Evolutionary conservation across 345 rosid genomes (phyloP).

Genomic region (Schrenkiella parvula): DNA sequence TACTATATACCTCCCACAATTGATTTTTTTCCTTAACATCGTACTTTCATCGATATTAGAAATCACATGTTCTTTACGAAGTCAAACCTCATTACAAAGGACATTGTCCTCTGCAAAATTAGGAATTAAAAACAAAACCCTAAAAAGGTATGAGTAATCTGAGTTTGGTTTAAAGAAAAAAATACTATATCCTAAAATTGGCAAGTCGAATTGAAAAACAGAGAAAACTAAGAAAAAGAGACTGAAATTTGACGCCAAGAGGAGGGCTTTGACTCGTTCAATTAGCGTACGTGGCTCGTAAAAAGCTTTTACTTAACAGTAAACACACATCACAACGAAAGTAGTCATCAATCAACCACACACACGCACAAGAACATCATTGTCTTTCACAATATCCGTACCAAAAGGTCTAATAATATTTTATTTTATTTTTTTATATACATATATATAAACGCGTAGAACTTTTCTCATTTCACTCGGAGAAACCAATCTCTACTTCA

Average conservation of each 20-base stretch:
- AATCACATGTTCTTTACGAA: not conserved
- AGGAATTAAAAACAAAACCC: not conserved
- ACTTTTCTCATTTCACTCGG: constrained; percentile 65
- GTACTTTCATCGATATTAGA: too few relatives aligned
- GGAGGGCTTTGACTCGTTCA: constrained; percentile 25
- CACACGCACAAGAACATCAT: not conserved
- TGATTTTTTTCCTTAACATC: not conserved
- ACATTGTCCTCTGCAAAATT: not conserved
- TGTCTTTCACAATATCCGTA: constrained; percentile 8
- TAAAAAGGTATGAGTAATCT: not conserved
- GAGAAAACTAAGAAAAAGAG: not conserved
- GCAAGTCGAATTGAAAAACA: not conserved
- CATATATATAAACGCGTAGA: too few relatives aligned
- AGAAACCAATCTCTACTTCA: constrained; percentile 21
- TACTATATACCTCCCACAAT: not conserved
- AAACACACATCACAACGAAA: constrained; percentile 9
- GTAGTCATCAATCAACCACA: not conserved
- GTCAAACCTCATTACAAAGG: not conserved
- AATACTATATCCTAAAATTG: not conserved
- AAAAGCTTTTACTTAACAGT: constrained; percentile 9
- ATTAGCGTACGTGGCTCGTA: constrained; percentile 14
- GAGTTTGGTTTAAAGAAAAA: not conserved
- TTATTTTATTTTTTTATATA: too few relatives aligned
- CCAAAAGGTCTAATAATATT: not conserved
- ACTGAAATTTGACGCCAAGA: constrained; percentile 23